These are phyloP conservation scores for Ambrosia artemisiifolia DNA, from an alignment of 129 eudicot species.

Conservation along the genomic window DNA sequence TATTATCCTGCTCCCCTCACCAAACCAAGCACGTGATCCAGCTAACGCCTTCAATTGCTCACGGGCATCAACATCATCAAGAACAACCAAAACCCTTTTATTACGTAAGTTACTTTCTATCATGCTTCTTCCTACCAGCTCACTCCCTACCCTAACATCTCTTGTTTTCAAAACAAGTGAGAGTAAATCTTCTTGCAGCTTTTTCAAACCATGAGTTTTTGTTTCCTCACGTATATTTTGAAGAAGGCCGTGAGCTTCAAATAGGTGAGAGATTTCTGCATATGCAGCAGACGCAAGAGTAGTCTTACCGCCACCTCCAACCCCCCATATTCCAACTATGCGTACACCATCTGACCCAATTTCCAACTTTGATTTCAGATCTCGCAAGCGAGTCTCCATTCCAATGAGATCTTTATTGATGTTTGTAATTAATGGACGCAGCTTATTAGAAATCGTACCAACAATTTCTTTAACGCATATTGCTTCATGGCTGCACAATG, in stretches of 20 bases:
- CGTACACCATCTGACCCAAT: neutral
- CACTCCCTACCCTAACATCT: neutral
- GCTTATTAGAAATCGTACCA: neutral
- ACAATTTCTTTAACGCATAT: neutral
- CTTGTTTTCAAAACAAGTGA: neutral
- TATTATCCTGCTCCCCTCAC: neutral
- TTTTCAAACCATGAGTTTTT: neutral
- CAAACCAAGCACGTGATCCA: neutral
- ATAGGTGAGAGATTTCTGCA: neutral
- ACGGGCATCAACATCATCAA: neutral
- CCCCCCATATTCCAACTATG: slow-evolving; percentile 8
- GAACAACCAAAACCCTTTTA: slow-evolving; percentile 3
- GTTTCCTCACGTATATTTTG: neutral
- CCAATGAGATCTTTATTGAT: neutral
- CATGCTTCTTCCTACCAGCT: neutral
- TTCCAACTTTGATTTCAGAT: neutral
- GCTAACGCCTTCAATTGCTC: neutral
- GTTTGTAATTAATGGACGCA: neutral
- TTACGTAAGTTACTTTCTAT: neutral
- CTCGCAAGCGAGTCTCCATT: neutral
- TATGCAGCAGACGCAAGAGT: neutral
- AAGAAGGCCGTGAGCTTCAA: slow-evolving; percentile 1
- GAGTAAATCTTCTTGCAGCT: neutral
- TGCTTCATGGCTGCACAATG: slow-evolving; percentile 1
- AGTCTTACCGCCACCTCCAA: slow-evolving; percentile 12